Evolutionary conservation across 2,329 filamentous ascomycete species (phyloP).

Genomic region (Aureobasidium mangrovei): DNA sequence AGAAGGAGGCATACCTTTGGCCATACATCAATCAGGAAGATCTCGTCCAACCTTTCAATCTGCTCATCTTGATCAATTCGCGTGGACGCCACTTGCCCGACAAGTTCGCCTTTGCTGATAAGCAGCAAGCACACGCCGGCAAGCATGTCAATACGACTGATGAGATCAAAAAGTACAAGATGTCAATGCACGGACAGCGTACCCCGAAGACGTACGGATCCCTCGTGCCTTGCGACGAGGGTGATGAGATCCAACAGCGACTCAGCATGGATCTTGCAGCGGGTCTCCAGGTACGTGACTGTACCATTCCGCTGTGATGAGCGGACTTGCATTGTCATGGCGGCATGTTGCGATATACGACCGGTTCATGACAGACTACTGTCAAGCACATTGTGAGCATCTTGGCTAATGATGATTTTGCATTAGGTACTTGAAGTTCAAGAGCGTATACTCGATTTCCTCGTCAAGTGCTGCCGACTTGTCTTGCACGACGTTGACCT

Average conservation of each 20-base stretch:
- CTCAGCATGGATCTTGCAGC: constrained; percentile 1
- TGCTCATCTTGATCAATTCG: constrained; percentile 46
- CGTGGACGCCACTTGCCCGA: constrained; percentile 41
- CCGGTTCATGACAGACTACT: too few relatives aligned
- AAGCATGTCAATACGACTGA: neutral
- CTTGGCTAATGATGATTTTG: too few relatives aligned
- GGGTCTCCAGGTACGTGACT: constrained; percentile 26
- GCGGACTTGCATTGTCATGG: too few relatives aligned
- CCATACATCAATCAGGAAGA: constrained; percentile 53
- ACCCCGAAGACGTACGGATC: constrained; percentile 24
- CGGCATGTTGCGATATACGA: too few relatives aligned
- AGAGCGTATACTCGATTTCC: constrained; percentile 39
- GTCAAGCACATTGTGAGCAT: too few relatives aligned
- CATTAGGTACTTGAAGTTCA: constrained; percentile 41
- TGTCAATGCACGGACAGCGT: constrained; percentile 20
- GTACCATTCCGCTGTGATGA: too few relatives aligned
- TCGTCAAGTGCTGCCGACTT: constrained; percentile 38
- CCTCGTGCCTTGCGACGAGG: constrained; percentile 35
- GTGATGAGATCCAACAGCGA: constrained; percentile 16
- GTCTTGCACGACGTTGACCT: constrained; percentile 46
- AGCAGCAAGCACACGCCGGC: constrained; percentile 30
- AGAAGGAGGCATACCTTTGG: constrained; percentile 36
- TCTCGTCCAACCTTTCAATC: constrained; percentile 33
- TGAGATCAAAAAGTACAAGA: constrained; percentile 19
- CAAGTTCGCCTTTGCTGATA: constrained; percentile 36